Evolutionary conservation across 164 flowering plant species (phyloP), one percentile per base, ranked within the genome.

Genomic region (Nymphaea thermarum): DNA sequence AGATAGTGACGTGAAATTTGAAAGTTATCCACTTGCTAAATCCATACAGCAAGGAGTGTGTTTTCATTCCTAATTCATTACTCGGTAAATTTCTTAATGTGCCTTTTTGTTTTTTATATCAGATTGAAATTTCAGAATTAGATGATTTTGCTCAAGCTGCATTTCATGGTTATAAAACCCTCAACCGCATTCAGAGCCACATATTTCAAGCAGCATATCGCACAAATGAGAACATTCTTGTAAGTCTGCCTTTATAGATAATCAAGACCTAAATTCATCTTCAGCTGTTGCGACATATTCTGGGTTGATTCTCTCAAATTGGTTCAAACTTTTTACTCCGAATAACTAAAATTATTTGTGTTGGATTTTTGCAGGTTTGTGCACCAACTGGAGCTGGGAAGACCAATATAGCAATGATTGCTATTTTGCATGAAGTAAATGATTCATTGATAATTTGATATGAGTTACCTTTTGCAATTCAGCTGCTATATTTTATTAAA

Each of bases 381-480:
- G 99, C 99, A 44, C 99, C 99, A 45, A 94, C 99, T 17, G 99
- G 99, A 67, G 99, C 99, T 76, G 99, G 99, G 2, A 94, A 94
- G 81, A 94, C 99, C 69, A 94, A 94, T 75, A 94, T 91, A 65
- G 99, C 99, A 44, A 94, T 91, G 99, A 84, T 94, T 69, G 79
- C 99, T 44, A 71, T 94, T 78, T 76, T 94, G 41, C 98, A 94
- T 72, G 99, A 94, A 96, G 99, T 91, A n/a, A 61, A 36, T 47
- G 55, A 47, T 47, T 12, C 55, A 47, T 47, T 12, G 12, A 6
- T 47, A 6, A 47, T 47, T 47, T n/a, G n/a, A 25, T 25, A 25
- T 25, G 36, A 25, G 36, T 25, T 25, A 25, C 36, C 36, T 25
- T 25, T 25, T 25, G 36, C 36, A 25, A 25, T 25, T 25, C 36